A percentile compares a stretch with the other conserved stretches of the same genome.
phyloP scores from a whole-genome alignment of 306 rosid species.

The Casuarina glauca region DNA sequence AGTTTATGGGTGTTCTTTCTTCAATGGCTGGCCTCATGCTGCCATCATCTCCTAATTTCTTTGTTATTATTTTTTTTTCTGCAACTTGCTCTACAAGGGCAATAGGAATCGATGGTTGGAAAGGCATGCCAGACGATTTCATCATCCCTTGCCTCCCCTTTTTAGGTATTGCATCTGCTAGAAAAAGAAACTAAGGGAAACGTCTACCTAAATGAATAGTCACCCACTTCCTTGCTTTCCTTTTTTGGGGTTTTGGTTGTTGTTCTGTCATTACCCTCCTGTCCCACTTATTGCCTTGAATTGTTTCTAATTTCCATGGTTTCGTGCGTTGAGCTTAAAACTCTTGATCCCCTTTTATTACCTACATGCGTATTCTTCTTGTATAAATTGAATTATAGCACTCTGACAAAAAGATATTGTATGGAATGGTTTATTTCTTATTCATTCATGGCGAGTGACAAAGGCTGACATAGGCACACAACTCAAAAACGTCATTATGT shows the following conservation, averaged over 20 bases:
- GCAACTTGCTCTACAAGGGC: not conserved
- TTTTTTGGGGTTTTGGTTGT: not conserved
- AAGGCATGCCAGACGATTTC: constrained; percentile 12
- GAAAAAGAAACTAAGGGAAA: not conserved
- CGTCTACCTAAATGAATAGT: constrained; percentile 14
- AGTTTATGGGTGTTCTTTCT: not conserved
- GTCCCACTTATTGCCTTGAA: not conserved
- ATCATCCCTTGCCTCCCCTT: not conserved
- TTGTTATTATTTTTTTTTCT: not conserved
- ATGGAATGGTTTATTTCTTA: too few species aligned
- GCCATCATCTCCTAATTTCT: constrained; percentile 12
- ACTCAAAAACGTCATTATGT: too few species aligned
- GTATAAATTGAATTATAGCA: too few species aligned
- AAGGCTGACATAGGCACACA: too few species aligned
- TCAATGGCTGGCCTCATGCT: constrained; percentile 4
- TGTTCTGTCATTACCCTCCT: not conserved
- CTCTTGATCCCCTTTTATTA: too few species aligned
- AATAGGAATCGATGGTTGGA: not conserved
- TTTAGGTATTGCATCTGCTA: not conserved
- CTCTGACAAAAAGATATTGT: too few species aligned
- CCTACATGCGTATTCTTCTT: too few species aligned
- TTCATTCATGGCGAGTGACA: too few species aligned
- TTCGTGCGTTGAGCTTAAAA: too few species aligned
- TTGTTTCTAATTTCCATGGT: too few species aligned
- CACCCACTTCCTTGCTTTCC: constrained; percentile 8